Conservation (phyloP, 139 green algal species). For the Chlamydomonas urium region DNA sequence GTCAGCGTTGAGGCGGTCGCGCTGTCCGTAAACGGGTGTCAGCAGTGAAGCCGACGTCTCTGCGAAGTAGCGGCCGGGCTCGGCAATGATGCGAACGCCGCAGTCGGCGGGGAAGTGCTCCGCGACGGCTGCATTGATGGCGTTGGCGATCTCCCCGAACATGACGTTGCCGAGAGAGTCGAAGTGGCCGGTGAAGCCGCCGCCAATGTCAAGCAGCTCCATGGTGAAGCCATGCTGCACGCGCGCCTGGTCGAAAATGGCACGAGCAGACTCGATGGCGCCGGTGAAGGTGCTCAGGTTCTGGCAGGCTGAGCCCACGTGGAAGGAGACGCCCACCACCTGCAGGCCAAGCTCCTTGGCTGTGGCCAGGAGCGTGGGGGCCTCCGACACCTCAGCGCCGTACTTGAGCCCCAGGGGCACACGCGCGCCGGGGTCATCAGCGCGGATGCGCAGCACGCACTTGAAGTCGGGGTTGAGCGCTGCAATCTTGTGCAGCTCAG, state of each 20-base stretch:
- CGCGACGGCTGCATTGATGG: slow-evolving; percentile 83
- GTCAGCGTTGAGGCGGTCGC: slow-evolving; percentile 38
- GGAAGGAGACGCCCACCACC: slow-evolving; percentile 91
- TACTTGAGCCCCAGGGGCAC: slow-evolving; percentile 86
- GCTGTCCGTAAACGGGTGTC: slow-evolving; percentile 77
- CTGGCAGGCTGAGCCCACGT: slow-evolving; percentile 86
- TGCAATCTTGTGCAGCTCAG: slow-evolving; percentile 90
- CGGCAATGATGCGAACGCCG: slow-evolving; percentile 82
- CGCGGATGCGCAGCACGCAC: slow-evolving; percentile 86
- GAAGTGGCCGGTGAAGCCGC: slow-evolving; percentile 85
- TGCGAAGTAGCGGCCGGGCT: slow-evolving; percentile 96
- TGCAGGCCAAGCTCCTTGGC: slow-evolving; percentile 58
- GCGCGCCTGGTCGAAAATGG: slow-evolving; percentile 75
- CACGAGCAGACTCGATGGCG: slow-evolving; percentile 61
- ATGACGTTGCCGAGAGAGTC: slow-evolving; percentile 59
- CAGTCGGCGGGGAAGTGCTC: slow-evolving; percentile 73
- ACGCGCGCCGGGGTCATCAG: slow-evolving; percentile 69
- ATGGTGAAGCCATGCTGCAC: slow-evolving; percentile 78
- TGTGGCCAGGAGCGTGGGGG: slow-evolving; percentile 45
- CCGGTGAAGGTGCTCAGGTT: slow-evolving; percentile 73
- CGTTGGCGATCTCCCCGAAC: slow-evolving; percentile 67
- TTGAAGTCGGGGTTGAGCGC: slow-evolving; percentile 55
- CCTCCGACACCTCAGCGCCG: slow-evolving; percentile 73
- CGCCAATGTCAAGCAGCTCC: slow-evolving; percentile 92
- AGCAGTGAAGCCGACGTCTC: slow-evolving; percentile 79